phyloP scores from a whole-genome alignment of 1,139 yeast species.

The Kodamaea sp. region DNA sequence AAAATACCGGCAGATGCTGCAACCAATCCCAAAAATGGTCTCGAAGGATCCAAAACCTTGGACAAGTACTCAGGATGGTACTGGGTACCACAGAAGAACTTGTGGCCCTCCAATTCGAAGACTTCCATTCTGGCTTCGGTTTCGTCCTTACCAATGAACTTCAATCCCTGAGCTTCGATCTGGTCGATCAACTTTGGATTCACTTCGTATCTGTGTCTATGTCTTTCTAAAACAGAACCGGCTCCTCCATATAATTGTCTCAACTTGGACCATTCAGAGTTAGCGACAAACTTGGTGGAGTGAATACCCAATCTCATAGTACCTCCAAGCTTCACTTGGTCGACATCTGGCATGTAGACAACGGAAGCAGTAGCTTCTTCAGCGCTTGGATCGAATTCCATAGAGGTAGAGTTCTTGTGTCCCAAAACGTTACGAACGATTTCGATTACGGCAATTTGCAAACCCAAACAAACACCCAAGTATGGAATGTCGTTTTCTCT shows the following conservation, averaged over 20 bases:
- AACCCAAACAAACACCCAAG: conserved; percentile 95
- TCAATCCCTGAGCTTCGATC: conserved; percentile 77
- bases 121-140: conserved; percentile 91
- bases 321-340: conserved; percentile 94
- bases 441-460: conserved; percentile 96
- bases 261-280: conserved; percentile 69
- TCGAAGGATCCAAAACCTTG: conserved; percentile 93
- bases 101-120: conserved; percentile 77
- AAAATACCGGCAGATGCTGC: conserved; percentile 88
- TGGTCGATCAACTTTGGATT: conserved; percentile 76
- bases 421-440: conserved; percentile 83
- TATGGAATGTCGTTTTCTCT: conserved; percentile 93
- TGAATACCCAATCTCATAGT: conserved; percentile 98
- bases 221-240: conserved; percentile 82
- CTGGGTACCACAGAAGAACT: conserved; percentile 93
- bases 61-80: conserved; percentile 98
- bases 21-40: conserved; percentile 93
- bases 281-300: conserved; percentile 76
- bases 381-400: conserved; percentile 73
- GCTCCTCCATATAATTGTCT: conserved; percentile 80
- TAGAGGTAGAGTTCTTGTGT: conserved; percentile 68
- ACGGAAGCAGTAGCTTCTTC: conserved; percentile 74
- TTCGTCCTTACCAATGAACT: conserved; percentile 93
- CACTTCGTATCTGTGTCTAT: conserved; percentile 97
- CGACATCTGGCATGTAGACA: conserved; percentile 98